phyloP scores from a whole-genome alignment of 192 early-diverging fungal genomes.

The Coemansia sp. region DNA sequence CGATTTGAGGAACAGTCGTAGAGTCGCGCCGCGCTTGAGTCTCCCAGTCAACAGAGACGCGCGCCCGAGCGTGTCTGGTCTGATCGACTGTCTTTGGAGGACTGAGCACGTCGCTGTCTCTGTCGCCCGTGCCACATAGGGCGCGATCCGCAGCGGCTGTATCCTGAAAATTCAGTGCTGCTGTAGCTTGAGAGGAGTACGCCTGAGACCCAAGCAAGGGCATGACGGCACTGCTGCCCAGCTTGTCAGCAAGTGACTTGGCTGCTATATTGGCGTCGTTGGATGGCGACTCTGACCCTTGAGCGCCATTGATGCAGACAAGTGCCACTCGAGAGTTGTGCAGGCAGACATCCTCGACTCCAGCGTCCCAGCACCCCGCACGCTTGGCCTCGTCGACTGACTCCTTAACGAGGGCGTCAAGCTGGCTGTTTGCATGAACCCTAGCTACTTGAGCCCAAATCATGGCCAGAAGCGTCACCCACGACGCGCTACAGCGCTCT shows the following conservation, averaged over 20 bases:
- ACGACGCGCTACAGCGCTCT: constrained; percentile 8
- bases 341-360: constrained; percentile 28
- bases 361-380: constrained; percentile 23
- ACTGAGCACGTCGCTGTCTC: neutral
- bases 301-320: neutral
- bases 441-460: constrained; percentile 21
- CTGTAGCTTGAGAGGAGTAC: neutral
- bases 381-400: constrained; percentile 12
- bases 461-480: constrained; percentile 33
- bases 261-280: neutral
- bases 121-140: constrained; percentile 10
- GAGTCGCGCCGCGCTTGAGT: constrained; percentile 36
- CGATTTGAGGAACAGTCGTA: constrained; percentile 29
- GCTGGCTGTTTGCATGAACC: neutral
- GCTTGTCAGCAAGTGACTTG: neutral
- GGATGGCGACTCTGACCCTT: neutral
- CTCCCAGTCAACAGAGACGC: constrained; percentile 54
- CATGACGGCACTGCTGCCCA: constrained; percentile 1
- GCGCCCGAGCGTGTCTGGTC: constrained; percentile 42
- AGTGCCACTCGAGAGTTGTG: constrained; percentile 7
- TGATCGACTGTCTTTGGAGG: constrained; percentile 21
- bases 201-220: constrained; percentile 9
- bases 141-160: constrained; percentile 15
- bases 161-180: neutral
- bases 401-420: constrained; percentile 8